Evolutionary conservation across 2,329 filamentous ascomycete species (phyloP), one percentile per base, ranked within the genome.

Genomic region (Aschersonia sp.): DNA sequence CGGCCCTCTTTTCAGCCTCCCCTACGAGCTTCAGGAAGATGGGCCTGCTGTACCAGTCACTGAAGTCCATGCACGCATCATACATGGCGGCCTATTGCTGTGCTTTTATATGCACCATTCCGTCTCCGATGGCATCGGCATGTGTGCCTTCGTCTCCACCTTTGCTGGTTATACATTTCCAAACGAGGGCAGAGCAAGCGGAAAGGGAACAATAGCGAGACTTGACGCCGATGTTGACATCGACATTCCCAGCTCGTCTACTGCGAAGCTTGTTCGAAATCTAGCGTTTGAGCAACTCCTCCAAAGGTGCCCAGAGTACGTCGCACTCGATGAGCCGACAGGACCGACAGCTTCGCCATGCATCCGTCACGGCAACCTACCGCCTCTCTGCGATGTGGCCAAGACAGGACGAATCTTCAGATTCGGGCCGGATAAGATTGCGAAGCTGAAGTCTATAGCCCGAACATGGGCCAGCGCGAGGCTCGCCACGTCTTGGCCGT

Each of bases 341-440:
- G 67, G 67, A 4, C 67, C 67, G 8, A 66, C 63, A 11, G 40
- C 41, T n/a, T 35, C 31, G 22, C 41, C 30, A 47, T 49, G 50
- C 58, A 64, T 49, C 63, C 62, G 47, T 44, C 9, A 53, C 52
- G 61, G 0, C 54, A 63, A 48, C 47, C 55, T 4, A 44, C 55
- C 14, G 62, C 66, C 48, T 30, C 45, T 44, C 30, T 32, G 31
- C 44, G 22, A 37, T 31, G 47, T 46, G 9, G 48, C 54, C n/a
- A 66, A 63, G 48, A 59, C 57, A n/a, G 66, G 66, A 46, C 66
- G 61, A 43, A 65, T 70, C 29, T 70, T 70, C 50, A 59, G 66
- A 11, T 68, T 71, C 47, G 55, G 50, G 12, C 59, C 56, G 11
- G 51, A 55, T 4, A 60, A 58, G 14, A 58, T 70, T 8, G 51